Evolutionary conservation across 257 asterid species (phyloP).

Genomic region (Marsdenia floribunda): DNA sequence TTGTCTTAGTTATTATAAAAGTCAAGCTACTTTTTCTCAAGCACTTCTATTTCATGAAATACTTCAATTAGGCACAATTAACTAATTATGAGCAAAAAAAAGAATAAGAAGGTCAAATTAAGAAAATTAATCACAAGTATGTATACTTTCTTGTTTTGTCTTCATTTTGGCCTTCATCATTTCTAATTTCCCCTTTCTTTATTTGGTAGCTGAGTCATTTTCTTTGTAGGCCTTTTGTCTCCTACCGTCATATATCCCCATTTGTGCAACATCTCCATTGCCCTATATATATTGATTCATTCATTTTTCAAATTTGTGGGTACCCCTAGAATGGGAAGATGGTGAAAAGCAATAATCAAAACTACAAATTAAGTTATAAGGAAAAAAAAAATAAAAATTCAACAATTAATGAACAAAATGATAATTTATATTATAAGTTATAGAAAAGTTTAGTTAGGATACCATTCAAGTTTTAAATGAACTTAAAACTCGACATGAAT

Average conservation of each 20-base stretch:
- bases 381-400: no score
- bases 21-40: neutral
- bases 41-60: neutral
- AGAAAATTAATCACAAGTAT: neutral
- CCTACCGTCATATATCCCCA: neutral
- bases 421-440: no score
- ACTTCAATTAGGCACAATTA: neutral
- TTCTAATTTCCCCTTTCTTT: neutral
- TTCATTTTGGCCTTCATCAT: neutral
- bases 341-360: neutral
- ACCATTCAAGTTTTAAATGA: no score
- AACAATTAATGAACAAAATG: no score
- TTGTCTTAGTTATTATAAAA: neutral
- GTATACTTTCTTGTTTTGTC: neutral
- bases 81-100: neutral
- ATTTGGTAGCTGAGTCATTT: slow-evolving; percentile 1
- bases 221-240: neutral
- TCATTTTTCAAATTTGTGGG: neutral
- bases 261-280: neutral
- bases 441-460: no score
- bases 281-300: no score
- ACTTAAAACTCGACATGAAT: no score
- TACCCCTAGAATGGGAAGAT: neutral
- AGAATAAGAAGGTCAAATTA: neutral
- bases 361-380: no score